These are phyloP conservation scores for Dillenia turbinata DNA, from an alignment of 164 flowering plant genomes.

Conservation along the genomic window DNA sequence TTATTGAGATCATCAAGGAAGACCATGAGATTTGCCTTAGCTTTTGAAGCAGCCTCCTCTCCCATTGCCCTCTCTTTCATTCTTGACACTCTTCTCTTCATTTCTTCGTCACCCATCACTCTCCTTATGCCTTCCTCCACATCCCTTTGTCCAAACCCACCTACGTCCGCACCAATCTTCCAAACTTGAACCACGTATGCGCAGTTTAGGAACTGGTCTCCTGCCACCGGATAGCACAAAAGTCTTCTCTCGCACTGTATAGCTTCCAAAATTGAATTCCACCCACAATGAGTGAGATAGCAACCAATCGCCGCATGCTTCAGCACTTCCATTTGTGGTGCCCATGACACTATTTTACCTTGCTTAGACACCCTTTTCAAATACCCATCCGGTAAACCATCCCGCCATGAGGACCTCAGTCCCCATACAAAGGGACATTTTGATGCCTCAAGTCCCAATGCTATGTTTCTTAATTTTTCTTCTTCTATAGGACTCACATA, in stretches of 20 bases:
- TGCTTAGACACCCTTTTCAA: conserved; percentile 26
- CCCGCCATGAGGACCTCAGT: conserved; percentile 38
- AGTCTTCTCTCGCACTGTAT: conserved; percentile 42
- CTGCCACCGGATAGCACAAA: conserved; percentile 70
- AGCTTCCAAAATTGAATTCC: conserved; percentile 87
- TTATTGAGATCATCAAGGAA: conserved; percentile 24
- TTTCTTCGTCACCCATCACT: conserved; percentile 35
- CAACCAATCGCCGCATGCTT: conserved; percentile 52
- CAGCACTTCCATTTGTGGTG: conserved; percentile 67
- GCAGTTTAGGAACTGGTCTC: conserved; percentile 76
- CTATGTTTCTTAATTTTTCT: conserved; percentile 33
- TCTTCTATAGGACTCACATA: conserved; percentile 70
- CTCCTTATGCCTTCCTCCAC: conserved; percentile 35
- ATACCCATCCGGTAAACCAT: conserved; percentile 49
- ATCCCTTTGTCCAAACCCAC: conserved; percentile 29
- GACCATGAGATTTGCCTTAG: conserved; percentile 17
- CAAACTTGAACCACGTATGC: conserved; percentile 50
- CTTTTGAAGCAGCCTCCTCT: conserved; percentile 27
- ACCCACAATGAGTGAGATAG: conserved; percentile 78
- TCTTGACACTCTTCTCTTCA: conserved; percentile 29
- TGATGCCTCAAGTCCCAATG: conserved; percentile 47
- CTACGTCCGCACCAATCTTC: conserved; percentile 49
- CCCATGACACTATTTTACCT: conserved; percentile 71
- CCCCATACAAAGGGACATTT: conserved; percentile 68
- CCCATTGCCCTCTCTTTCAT: conserved; percentile 39